Evolutionary conservation across 2,329 filamentous ascomycete genomes (phyloP).

Genomic region (Pseudocercospora cruenta): DNA sequence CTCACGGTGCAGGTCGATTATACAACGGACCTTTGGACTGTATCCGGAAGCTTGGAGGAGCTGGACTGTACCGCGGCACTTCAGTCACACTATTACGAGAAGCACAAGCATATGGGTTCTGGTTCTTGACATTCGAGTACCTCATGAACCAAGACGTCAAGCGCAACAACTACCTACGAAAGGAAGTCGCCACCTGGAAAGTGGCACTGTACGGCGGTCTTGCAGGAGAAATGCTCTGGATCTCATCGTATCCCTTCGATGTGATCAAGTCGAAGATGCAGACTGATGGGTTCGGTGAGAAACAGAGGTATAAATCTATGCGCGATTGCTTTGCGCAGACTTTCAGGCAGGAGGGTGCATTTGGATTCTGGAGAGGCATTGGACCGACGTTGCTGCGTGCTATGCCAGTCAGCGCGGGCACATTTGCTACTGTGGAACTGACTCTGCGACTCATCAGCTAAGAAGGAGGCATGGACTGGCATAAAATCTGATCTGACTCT

Average conservation of each 20-base stretch:
- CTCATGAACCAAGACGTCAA: slow-evolving; percentile 88
- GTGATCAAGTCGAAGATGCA: slow-evolving; percentile 99
- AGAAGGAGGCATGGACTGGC: neutral
- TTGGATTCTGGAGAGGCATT: slow-evolving; percentile 94
- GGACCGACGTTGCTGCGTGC: slow-evolving; percentile 88
- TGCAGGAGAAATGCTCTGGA: slow-evolving; percentile 91
- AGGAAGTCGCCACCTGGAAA: slow-evolving; percentile 80
- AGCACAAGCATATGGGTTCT: slow-evolving; percentile 91
- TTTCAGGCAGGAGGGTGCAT: slow-evolving; percentile 72
- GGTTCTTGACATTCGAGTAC: slow-evolving; percentile 95
- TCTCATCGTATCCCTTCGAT: slow-evolving; percentile 92
- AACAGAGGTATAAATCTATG: slow-evolving; percentile 78
- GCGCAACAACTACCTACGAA: slow-evolving; percentile 74
- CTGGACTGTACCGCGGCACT: slow-evolving; percentile 84
- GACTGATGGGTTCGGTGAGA: slow-evolving; percentile 82
- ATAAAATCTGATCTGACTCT: neutral
- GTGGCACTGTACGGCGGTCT: slow-evolving; percentile 90
- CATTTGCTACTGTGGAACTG: slow-evolving; percentile 73
- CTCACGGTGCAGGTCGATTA: slow-evolving; percentile 76
- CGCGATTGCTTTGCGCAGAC: slow-evolving; percentile 86
- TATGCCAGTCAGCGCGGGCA: slow-evolving; percentile 97
- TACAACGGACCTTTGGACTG: slow-evolving; percentile 89
- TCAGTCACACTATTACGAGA: slow-evolving; percentile 85
- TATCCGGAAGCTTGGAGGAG: slow-evolving; percentile 75
- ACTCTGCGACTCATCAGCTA: slow-evolving; percentile 45